Evolutionary conservation across 139 green algal species (phyloP).

Genomic region (Closterium sp.): DNA sequence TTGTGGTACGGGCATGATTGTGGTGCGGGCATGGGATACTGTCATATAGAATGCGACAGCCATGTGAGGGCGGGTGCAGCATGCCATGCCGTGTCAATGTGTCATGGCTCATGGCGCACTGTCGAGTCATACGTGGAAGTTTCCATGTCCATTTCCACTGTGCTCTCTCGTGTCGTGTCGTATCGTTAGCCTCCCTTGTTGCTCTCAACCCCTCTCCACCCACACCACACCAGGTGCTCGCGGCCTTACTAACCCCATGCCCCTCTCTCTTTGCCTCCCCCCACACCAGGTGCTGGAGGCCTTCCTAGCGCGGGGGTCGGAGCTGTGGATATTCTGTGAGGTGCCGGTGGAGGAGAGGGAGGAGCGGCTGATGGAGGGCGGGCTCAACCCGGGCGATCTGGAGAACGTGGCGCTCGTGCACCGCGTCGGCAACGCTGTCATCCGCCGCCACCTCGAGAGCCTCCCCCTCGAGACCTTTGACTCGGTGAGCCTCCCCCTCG

Average conservation of each 20-base stretch:
- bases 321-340: slow-evolving; percentile 63
- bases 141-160: too few species aligned
- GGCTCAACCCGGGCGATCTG: slow-evolving; percentile 46
- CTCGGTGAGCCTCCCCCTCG: slow-evolving; percentile 48
- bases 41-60: too few species aligned
- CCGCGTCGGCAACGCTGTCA: slow-evolving; percentile 55
- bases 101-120: too few species aligned
- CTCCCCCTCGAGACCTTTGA: slow-evolving; percentile 58
- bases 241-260: not conserved
- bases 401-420: slow-evolving; percentile 59
- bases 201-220: too few species aligned
- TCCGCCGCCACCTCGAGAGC: slow-evolving; percentile 55
- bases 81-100: too few species aligned
- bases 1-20: too few species aligned
- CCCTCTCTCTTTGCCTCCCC: not conserved
- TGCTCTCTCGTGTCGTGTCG: too few species aligned
- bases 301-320: slow-evolving; percentile 53
- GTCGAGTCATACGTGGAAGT: too few species aligned
- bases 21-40: too few species aligned
- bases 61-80: too few species aligned
- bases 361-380: slow-evolving; percentile 36
- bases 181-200: too few species aligned
- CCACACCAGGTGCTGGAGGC: slow-evolving; percentile 56
- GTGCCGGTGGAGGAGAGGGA: slow-evolving; percentile 49
- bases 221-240: too few species aligned